Conservation (phyloP, 2,329 filamentous ascomycete genomes). For the Zarea fungicola region DNA sequence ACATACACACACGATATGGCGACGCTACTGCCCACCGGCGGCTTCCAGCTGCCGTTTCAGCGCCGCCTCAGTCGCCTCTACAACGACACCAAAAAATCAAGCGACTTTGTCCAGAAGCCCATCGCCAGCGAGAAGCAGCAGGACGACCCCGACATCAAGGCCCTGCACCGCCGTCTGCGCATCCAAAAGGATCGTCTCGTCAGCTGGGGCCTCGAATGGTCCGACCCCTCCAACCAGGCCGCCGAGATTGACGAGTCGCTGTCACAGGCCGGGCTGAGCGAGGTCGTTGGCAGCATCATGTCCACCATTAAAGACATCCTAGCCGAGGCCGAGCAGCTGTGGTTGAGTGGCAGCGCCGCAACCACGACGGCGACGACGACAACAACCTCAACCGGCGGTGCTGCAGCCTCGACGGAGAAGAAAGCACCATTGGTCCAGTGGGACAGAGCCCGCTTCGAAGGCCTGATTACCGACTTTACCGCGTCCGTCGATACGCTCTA, state of each 20-base stretch:
- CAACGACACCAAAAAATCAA: conserved; percentile 74
- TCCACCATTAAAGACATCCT: conserved; percentile 75
- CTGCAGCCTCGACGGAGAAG: conserved; percentile 45
- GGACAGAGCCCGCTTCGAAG: conserved; percentile 69
- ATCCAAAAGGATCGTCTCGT: conserved; percentile 77
- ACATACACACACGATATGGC: conserved; percentile 34
- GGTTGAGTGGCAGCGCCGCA: conserved; percentile 51
- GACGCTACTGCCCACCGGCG: conserved; percentile 44
- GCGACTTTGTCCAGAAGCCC: conserved; percentile 64
- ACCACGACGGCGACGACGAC: conserved; percentile 32
- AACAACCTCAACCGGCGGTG: too few relatives aligned
- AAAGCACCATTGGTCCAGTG: conserved; percentile 56
- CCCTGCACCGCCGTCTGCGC: conserved; percentile 68
- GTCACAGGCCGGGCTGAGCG: conserved; percentile 68
- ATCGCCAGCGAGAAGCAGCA: conserved; percentile 50
- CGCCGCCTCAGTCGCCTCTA: conserved; percentile 67
- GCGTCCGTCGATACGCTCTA: conserved; percentile 75
- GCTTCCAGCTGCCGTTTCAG: conserved; percentile 54
- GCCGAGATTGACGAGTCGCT: conserved; percentile 66
- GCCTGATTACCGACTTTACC: conserved; percentile 68
- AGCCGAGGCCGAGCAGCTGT: conserved; percentile 69
- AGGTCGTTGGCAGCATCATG: conserved; percentile 74
- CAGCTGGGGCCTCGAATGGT: conserved; percentile 79
- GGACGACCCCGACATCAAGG: conserved; percentile 65
- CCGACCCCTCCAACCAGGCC: conserved; percentile 59